These are phyloP conservation scores for Orbilia brochopaga DNA, from an alignment of 2,329 filamentous ascomycete species.

Conservation along the genomic window DNA sequence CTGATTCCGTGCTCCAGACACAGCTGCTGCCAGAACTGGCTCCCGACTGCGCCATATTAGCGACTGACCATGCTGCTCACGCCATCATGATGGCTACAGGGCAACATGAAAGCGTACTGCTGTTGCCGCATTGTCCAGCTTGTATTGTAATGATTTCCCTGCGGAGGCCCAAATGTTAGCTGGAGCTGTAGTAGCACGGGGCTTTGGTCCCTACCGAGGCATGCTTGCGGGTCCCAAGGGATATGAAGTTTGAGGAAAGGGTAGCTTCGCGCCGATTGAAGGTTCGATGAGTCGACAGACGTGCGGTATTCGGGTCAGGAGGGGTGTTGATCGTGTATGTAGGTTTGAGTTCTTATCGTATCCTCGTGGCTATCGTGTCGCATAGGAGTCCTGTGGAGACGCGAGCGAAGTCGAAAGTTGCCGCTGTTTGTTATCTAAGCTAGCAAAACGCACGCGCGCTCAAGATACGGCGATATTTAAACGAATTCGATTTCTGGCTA, in stretches of 20 bases:
- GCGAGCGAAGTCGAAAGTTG: constrained; percentile 20
- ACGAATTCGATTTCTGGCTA: too few species aligned
- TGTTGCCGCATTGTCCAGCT: constrained; percentile 98
- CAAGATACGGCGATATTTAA: too few species aligned
- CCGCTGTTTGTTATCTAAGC: constrained; percentile 29
- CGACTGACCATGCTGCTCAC: constrained; percentile 1
- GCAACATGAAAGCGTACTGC: constrained; percentile 72
- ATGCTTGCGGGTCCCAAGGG: constrained; percentile 9
- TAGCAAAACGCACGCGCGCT: not conserved
- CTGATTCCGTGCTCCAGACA: constrained; percentile 98
- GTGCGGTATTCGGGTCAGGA: not conserved
- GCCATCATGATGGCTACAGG: constrained; percentile 21
- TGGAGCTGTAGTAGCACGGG: not conserved
- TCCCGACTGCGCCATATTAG: constrained; percentile 73
- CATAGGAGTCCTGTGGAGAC: not conserved
- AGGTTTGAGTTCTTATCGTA: not conserved
- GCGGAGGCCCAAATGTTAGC: constrained; percentile 34
- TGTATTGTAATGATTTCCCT: constrained; percentile 99
- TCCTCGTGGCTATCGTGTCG: not conserved
- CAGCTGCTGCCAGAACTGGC: constrained; percentile 98
- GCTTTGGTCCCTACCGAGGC: constrained; percentile 24
- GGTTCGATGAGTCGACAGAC: not conserved
- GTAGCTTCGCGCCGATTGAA: constrained; percentile 3
- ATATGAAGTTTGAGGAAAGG: not conserved
- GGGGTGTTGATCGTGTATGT: not conserved